Evolutionary conservation across 768 basidiomycete species (phyloP).

Genomic region (Podaxis sp.): DNA sequence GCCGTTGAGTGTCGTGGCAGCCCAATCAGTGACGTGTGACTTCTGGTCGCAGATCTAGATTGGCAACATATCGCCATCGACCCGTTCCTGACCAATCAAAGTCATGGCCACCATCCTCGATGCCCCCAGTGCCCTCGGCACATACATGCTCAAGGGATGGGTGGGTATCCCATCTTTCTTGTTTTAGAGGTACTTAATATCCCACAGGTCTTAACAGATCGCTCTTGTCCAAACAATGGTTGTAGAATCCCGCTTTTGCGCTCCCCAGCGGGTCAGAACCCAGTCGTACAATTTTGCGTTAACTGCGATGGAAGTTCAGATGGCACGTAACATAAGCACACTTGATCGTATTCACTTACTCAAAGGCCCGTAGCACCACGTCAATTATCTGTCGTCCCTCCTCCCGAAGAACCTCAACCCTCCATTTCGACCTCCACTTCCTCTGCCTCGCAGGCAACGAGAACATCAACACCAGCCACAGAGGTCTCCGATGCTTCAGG

Average conservation of each 20-base stretch:
- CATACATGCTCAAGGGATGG: slow-evolving; percentile 79
- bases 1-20: slow-evolving; percentile 17
- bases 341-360: neutral
- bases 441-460: slow-evolving; percentile 53
- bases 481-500: slow-evolving; percentile 63
- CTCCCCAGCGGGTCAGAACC: slow-evolving; percentile 54
- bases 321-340: slow-evolving; percentile 25
- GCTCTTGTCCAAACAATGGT: slow-evolving; percentile 50
- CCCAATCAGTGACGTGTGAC: slow-evolving; percentile 22
- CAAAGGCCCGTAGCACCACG: neutral
- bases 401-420: slow-evolving; percentile 15
- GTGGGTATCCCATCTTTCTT: slow-evolving; percentile 35
- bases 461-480: slow-evolving; percentile 76
- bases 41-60: slow-evolving; percentile 15
- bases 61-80: slow-evolving; percentile 5
- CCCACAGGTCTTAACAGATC: slow-evolving; percentile 62
- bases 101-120: slow-evolving; percentile 53
- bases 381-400: neutral
- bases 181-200: neutral
- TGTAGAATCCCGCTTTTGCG: slow-evolving; percentile 75
- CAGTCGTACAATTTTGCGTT: slow-evolving; percentile 56
- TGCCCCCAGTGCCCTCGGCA: slow-evolving; percentile 62
- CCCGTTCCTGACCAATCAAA: neutral
- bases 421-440: slow-evolving; percentile 40
- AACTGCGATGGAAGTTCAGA: slow-evolving; percentile 51